Percentiles rank a stretch among this genome's conserved stretches.
These are phyloP conservation scores for Fusarium annulatum DNA, from an alignment of 2,329 filamentous ascomycete genomes.

Conservation along the genomic window DNA sequence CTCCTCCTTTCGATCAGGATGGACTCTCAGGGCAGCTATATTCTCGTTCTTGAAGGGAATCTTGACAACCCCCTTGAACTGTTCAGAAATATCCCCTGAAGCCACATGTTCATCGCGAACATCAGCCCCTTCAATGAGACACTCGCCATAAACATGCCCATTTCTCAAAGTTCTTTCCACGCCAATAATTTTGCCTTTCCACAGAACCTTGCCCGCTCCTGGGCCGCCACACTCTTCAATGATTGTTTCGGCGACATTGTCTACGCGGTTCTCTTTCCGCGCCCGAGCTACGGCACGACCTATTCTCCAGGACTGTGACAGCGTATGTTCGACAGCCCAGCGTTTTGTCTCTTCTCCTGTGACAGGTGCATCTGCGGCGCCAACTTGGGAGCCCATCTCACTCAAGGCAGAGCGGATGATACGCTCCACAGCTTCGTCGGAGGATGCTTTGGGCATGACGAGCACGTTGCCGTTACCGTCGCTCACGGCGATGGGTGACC, in stretches of 20 bases:
- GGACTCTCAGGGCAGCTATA: constrained; percentile 64
- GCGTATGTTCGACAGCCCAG: constrained; percentile 64
- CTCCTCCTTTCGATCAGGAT: constrained; percentile 50
- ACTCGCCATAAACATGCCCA: constrained; percentile 70
- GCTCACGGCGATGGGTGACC: constrained; percentile 59
- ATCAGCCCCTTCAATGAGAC: constrained; percentile 64
- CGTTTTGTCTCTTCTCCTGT: constrained; percentile 60
- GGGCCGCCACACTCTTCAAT: constrained; percentile 67
- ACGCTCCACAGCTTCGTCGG: constrained; percentile 60
- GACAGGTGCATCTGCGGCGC: constrained; percentile 60
- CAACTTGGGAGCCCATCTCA: constrained; percentile 66
- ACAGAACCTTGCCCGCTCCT: constrained; percentile 66
- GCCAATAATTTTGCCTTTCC: constrained; percentile 71
- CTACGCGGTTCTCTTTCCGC: constrained; percentile 60
- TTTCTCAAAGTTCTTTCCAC: constrained; percentile 67
- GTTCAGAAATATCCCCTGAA: not conserved
- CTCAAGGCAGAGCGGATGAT: constrained; percentile 63
- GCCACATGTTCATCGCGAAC: constrained; percentile 46
- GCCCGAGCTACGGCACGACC: constrained; percentile 68
- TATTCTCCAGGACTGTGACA: constrained; percentile 68
- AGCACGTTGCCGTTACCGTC: constrained; percentile 65
- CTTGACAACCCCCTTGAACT: constrained; percentile 62
- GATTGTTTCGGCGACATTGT: constrained; percentile 67
- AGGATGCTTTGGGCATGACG: constrained; percentile 60
- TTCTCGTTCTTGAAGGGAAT: constrained; percentile 82